A percentile compares a stretch with the other conserved stretches of the same genome.
phyloP scores from a whole-genome alignment of 2,329 filamentous ascomycete species.

The Cladosporium sp. region DNA sequence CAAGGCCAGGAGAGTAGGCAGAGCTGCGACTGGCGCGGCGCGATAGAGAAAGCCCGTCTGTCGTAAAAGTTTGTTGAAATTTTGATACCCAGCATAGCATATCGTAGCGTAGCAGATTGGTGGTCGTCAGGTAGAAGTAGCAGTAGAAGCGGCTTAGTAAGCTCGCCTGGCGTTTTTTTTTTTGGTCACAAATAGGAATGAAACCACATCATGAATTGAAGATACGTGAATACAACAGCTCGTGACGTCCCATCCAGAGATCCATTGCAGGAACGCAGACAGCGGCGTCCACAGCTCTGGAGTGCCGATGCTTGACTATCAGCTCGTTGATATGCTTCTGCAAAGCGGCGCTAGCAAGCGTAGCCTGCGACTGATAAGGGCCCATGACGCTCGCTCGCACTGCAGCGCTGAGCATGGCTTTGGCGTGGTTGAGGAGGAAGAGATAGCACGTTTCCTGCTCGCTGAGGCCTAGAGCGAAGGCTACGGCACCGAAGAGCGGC shows the following conservation, averaged over 20 bases:
- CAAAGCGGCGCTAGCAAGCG: slow-evolving; percentile 65
- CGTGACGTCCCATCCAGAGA: slow-evolving; percentile 80
- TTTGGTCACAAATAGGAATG: background rate
- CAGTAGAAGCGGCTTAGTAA: background rate
- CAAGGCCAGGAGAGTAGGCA: slow-evolving; percentile 58
- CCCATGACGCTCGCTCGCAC: slow-evolving; percentile 77
- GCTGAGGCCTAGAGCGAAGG: slow-evolving; percentile 61
- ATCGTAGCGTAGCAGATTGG: slow-evolving; percentile 1
- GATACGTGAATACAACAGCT: slow-evolving; percentile 80
- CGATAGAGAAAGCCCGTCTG: slow-evolving; percentile 1
- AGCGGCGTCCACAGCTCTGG: slow-evolving; percentile 64
- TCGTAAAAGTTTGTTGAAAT: slow-evolving; percentile 18
- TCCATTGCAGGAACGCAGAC: slow-evolving; percentile 78
- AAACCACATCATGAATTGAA: slow-evolving; percentile 72
- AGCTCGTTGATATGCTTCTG: slow-evolving; percentile 60
- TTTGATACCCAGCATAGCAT: slow-evolving; percentile 22
- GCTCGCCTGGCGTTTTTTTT: background rate
- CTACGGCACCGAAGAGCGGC: slow-evolving; percentile 70
- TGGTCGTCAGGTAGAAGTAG: background rate
- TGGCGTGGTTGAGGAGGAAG: slow-evolving; percentile 74
- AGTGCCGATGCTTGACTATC: slow-evolving; percentile 50
- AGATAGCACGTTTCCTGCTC: slow-evolving; percentile 69
- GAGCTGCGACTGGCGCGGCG: slow-evolving; percentile 13
- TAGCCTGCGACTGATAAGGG: slow-evolving; percentile 75
- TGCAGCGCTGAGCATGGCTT: slow-evolving; percentile 73